These are phyloP conservation scores for Wickerhamiella vanderwaltii DNA, from an alignment of 805 yeast genomes.

Conservation along the genomic window DNA sequence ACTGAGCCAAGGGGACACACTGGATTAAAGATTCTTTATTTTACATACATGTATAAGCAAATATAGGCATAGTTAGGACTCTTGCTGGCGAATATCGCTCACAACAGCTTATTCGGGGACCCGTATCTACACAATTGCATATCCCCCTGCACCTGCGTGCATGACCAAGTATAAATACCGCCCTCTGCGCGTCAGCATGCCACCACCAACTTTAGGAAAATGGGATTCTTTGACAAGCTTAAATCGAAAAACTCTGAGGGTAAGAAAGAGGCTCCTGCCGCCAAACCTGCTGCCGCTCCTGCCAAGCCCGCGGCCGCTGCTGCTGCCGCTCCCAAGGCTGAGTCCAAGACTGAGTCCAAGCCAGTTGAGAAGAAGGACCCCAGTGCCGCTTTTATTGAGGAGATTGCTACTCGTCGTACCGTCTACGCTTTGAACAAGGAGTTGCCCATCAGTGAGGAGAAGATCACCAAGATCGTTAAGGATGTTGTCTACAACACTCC, in stretches of 20 bases:
- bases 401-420: conserved; percentile 35
- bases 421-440: conserved; percentile 36
- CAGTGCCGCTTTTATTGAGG: conserved; percentile 10
- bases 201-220: not conserved
- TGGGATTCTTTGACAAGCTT: conserved; percentile 8
- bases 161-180: conserved; percentile 5
- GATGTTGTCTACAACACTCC: conserved; percentile 38
- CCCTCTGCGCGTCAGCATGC: not conserved
- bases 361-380: too few species aligned
- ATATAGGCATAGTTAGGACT: too few species aligned
- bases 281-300: not conserved
- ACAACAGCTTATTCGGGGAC: too few species aligned
- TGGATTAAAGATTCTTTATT: too few species aligned
- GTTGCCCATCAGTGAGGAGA: conserved; percentile 32
- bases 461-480: conserved; percentile 34
- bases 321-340: not conserved
- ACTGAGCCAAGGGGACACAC: too few species aligned
- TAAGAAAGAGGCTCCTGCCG: not conserved
- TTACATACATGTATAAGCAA: too few species aligned
- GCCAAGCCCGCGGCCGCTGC: not conserved
- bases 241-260: not conserved
- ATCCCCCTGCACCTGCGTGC: conserved; percentile 2
- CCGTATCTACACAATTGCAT: not conserved
- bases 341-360: not conserved
- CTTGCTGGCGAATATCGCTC: too few species aligned